phyloP scores from a whole-genome alignment of 1,139 yeast genomes.

The Casaregolazyma suthepensis region DNA sequence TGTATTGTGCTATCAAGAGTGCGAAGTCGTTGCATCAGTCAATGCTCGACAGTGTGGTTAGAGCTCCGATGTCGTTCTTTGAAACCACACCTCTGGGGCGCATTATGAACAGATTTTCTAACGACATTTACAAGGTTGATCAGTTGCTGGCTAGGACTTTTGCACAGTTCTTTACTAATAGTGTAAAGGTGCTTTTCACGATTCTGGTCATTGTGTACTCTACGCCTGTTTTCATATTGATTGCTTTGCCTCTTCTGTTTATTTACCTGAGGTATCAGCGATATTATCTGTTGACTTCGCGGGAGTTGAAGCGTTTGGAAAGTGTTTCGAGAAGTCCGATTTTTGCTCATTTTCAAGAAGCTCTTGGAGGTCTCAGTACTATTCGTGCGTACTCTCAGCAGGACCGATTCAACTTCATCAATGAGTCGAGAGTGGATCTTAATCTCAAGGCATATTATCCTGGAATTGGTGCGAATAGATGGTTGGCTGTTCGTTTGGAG shows the following conservation, averaged over 20 bases:
- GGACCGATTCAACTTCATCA: conserved; percentile 63
- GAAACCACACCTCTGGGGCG: conserved; percentile 98
- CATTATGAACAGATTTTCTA: conserved; percentile 86
- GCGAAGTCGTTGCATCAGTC: conserved; percentile 69
- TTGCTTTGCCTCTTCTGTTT: conserved; percentile 63
- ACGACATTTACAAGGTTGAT: conserved; percentile 88
- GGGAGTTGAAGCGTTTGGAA: conserved; percentile 80
- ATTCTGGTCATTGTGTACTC: conserved; percentile 75
- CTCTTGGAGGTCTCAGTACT: conserved; percentile 82
- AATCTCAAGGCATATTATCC: conserved; percentile 93
- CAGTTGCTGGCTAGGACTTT: conserved; percentile 81
- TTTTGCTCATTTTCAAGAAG: conserved; percentile 94
- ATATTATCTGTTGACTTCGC: conserved; percentile 80
- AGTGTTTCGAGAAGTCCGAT: conserved; percentile 91
- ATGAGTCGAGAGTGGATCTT: conserved; percentile 71
- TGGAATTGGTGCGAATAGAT: conserved; percentile 87
- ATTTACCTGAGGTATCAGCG: conserved; percentile 82
- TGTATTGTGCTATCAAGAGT: conserved; percentile 78
- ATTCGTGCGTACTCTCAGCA: conserved; percentile 84
- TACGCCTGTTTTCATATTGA: conserved; percentile 78
- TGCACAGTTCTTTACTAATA: conserved; percentile 70
- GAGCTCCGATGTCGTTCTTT: conserved; percentile 96
- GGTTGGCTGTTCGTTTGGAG: conserved; percentile 93
- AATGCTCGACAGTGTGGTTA: conserved; percentile 74
- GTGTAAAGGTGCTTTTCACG: conserved; percentile 72